Evolutionary conservation across 2,329 filamentous ascomycete genomes (phyloP).

Genomic region (Byssothecium circinans): DNA sequence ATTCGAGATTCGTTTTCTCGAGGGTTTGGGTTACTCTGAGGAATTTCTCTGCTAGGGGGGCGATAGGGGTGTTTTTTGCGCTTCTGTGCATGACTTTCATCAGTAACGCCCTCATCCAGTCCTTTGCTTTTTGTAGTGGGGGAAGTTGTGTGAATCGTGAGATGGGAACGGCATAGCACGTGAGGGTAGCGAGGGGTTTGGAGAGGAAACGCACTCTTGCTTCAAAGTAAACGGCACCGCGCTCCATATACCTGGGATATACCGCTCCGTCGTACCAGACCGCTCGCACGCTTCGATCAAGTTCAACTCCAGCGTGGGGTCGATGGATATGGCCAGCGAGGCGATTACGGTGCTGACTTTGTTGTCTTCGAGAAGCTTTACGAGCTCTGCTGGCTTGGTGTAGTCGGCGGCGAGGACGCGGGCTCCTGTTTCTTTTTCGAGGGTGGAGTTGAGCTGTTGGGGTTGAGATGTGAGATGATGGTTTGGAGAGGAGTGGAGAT

Average conservation of each 20-base stretch:
- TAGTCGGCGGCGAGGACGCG: constrained; percentile 37
- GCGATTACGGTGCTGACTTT: constrained; percentile 51
- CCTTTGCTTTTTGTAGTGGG: no score
- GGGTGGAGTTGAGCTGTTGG: constrained; percentile 8
- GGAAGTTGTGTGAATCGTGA: no score
- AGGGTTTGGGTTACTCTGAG: constrained; percentile 10
- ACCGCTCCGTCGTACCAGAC: constrained; percentile 43
- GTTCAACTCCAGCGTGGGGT: constrained; percentile 43
- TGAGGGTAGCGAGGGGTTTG: background rate
- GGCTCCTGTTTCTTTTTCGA: constrained; percentile 12
- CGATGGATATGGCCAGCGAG: constrained; percentile 18
- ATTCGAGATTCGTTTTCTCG: constrained; percentile 21
- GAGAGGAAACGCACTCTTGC: constrained; percentile 11
- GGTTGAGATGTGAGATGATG: background rate
- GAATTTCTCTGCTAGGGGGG: constrained; percentile 4
- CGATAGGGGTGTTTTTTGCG: background rate
- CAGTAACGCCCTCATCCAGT: background rate
- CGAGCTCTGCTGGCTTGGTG: constrained; percentile 26
- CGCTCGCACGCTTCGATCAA: constrained; percentile 50
- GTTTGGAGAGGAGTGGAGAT: background rate
- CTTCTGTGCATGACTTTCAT: background rate
- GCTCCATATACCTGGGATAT: constrained; percentile 50
- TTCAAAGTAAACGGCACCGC: constrained; percentile 9
- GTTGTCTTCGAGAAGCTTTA: constrained; percentile 38
- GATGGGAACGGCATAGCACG: no score